phyloP scores from a whole-genome alignment of 2,329 filamentous ascomycete species.

The Escovopsis sp. region DNA sequence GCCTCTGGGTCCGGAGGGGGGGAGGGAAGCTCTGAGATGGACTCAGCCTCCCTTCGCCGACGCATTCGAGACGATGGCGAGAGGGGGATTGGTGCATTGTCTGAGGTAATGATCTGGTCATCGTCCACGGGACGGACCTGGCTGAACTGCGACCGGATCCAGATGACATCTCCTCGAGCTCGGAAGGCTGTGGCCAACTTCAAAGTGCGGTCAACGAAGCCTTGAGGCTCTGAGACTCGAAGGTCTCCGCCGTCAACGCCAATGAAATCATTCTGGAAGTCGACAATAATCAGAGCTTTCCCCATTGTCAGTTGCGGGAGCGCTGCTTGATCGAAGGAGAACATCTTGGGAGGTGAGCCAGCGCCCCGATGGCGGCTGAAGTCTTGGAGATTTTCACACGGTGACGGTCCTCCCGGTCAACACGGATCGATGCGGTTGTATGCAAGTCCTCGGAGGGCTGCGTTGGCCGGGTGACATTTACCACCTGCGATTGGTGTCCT shows the following conservation, averaged over 20 bases:
- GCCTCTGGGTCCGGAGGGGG: constrained; percentile 23
- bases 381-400: no score
- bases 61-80: constrained; percentile 6
- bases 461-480: no score
- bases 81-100: constrained; percentile 12
- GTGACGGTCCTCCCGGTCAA: no score
- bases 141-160: constrained; percentile 66
- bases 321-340: constrained; percentile 39
- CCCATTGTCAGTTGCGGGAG: constrained; percentile 43
- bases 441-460: no score
- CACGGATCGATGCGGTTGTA: no score
- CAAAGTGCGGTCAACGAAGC: constrained; percentile 53
- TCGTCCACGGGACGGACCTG: constrained; percentile 42
- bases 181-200: constrained; percentile 61
- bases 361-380: no score
- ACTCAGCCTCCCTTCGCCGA: constrained; percentile 1
- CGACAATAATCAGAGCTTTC: constrained; percentile 65
- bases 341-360: constrained; percentile 23
- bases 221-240: constrained; percentile 45
- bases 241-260: constrained; percentile 47
- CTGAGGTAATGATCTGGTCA: constrained; percentile 32
- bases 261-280: constrained; percentile 85
- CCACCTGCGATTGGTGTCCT: neutral
- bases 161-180: constrained; percentile 57
- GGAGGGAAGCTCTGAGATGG: neutral